Base-by-base conservation (phyloP, 225 moss, liverwort and hornwort genomes). In the Climacium dendroides region DNA sequence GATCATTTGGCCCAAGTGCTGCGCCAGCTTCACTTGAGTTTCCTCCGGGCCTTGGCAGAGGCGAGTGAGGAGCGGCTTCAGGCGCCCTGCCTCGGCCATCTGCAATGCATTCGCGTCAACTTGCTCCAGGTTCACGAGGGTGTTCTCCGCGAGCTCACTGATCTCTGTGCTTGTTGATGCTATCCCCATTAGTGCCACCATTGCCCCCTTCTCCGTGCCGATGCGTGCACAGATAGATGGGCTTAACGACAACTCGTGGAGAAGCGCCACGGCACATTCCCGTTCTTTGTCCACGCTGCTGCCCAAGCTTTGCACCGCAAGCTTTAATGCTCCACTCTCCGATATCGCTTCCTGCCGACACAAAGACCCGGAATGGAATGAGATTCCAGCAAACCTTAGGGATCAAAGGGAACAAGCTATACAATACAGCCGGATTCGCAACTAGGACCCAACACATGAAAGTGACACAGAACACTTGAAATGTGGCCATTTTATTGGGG, bases 31-130 rank as follows among this genome's bases (percentile, higher is more conserved):
- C 89, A 92, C 92, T 74, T 93, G 93, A 66, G 81, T 90, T 47
- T 93, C 93, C 89, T 92, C 93, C 16, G 92, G 80, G 47, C 93
- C 92, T 82, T 90, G 87, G 83, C 93, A 93, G 17, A 93, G 78
- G 52, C 91, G 87, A 74, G 86, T 84, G 47, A 93, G 87, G 24
- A 92, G 48, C 26, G 93, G 93, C 65, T 90, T 89, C 93, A 93
- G 74, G 73, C 93, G 88, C 13, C 93, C 93, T 37, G 92, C 90
- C 86, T 93, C 93, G 15, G 93, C 93, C 93, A 93, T 93, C 78
- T 89, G 93, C 89, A 93, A 67, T 59, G 83, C 81, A 39, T 91
- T 93, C 43, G 53, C 69, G 62, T 92, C 92, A 80, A 89, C 83
- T 62, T 87, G 87, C 84, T 93, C 93, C 86, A 93, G 81, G 78